Evolutionary conservation across 2,329 filamentous ascomycete species (phyloP), one percentile per base, ranked within the genome.

Genomic region (Aureobasidium sp.): DNA sequence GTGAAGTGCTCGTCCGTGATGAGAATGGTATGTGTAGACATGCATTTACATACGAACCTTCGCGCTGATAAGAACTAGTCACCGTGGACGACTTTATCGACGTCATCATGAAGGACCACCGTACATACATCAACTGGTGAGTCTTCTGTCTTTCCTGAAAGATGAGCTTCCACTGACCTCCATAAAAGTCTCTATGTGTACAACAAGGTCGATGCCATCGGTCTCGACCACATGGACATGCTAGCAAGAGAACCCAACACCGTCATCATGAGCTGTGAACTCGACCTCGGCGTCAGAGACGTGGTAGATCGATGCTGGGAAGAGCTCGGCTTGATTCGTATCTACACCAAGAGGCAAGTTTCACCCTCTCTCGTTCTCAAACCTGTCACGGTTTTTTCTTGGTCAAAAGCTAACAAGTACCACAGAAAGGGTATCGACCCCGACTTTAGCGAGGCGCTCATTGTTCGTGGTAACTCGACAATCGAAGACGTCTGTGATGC

Each of bases 11-110:
- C 25, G 86, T 99, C 17, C 89, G 94, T 69, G 94, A 99, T 73
- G 94, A 99, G 72, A 87, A 95, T 73, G 84, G 84, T 84, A 74
- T 44, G 67, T 42, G 14, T 47, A 3, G 31, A 8, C 12, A 15
- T 12, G 9, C 29, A 22, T 49, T 3, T 9, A 41, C 9, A 14
- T 14, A 34, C 62, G 29, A 36, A 31, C 34, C 15, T 6, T 17
- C 14, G 8, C 29, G 53, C 67, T 70, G 22, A 65, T 41, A 48
- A 37, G 3, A 5, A 34, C 20, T 63, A 84, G 91, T 89, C 44
- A 97, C 94, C 0, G 91, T 99, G 39, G 94, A 99, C 78, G 93
- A 99, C 76, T 89, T 99, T 75, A 99, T 99, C 78, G 94, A 99
- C 75, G 91, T 97, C 65, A 97, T 99, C 77, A 97, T 97, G 93